Evolutionary conservation across 306 rosid species (phyloP), one percentile per base, ranked within the genome.

Genomic region (Neltuma alba): DNA sequence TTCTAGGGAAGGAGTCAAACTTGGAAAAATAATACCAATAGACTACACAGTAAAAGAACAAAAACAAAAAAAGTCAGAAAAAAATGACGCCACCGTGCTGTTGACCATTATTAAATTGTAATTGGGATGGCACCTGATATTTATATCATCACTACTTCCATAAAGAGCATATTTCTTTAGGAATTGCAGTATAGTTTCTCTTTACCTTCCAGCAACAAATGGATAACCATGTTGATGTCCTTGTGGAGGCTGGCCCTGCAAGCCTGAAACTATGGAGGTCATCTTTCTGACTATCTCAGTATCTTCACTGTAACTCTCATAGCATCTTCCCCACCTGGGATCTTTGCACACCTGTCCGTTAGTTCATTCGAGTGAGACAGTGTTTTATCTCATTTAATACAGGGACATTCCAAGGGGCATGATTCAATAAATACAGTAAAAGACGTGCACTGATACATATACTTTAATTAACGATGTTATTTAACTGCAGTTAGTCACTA

Each of bases 251-350:
- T 86, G 83, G 64, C 98, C 98, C 74, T 94, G 97, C 89, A 94
- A 94, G 50, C 97, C 98, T 54, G 89, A 85, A 47, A 94, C 76
- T n/a, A 89, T 74, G 70, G 93, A 83, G 6, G 91, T 86, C 98
- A 94, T 92, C 82, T 87, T 86, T 83, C 90, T 87, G 31, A 94
- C 97, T 75, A 87, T 80, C 64, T 88, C 97, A 63, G 97, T 87
- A 82, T 92, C 93, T 89, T 94, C 97, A 74, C 97, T 88, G 80
- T 75, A 94, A 86, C 89, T 70, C 81, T 94, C 97, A 60, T 86
- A 92, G 85, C 91, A 87, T 84, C 98, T 89, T 87, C 97, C 98
- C 98, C 97, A 94, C 78, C 97, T 89, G 48, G 97, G 98, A 85
- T 94, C 97, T 89, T 78, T 91, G 82, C 89, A 81, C 55, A 94